Percentiles rank a stretch among this genome's conserved stretches.
These are phyloP conservation scores for Moelleriella libera DNA, from an alignment of 2,329 filamentous ascomycete species.

Conservation along the genomic window DNA sequence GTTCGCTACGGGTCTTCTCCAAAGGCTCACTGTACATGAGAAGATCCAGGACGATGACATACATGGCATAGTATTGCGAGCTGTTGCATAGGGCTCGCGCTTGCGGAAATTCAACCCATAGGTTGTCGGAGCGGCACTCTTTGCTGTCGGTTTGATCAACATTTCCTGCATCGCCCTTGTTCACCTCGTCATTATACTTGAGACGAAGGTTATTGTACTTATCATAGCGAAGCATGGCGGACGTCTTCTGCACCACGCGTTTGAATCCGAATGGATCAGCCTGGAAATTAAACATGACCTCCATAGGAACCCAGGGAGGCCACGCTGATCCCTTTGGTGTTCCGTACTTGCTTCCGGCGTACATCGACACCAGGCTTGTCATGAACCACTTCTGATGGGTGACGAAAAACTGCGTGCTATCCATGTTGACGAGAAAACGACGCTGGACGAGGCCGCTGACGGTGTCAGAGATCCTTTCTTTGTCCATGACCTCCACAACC, in stretches of 20 bases:
- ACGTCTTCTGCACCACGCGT: constrained; percentile 91
- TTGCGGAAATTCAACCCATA: constrained; percentile 94
- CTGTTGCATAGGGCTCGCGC: constrained; percentile 94
- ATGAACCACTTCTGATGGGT: constrained; percentile 85
- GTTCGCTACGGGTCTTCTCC: constrained; percentile 92
- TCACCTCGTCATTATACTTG: constrained; percentile 93
- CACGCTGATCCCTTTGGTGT: constrained; percentile 72
- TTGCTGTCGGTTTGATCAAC: constrained; percentile 22
- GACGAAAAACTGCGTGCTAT: constrained; percentile 96
- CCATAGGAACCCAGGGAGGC: constrained; percentile 97
- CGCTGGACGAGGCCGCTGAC: constrained; percentile 93
- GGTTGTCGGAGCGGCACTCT: constrained; percentile 81
- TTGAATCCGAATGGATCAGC: constrained; percentile 95
- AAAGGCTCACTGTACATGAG: constrained; percentile 91
- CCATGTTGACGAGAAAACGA: constrained; percentile 88
- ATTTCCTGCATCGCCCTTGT: constrained; percentile 40
- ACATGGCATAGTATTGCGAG: constrained; percentile 92
- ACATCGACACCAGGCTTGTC: constrained; percentile 75
- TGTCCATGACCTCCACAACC: constrained; percentile 96
- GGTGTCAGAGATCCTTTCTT: constrained; percentile 77
- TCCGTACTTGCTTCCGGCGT: constrained; percentile 88
- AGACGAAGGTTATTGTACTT: constrained; percentile 95
- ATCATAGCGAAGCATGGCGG: constrained; percentile 85
- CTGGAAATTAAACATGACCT: constrained; percentile 96
- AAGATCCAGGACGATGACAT: constrained; percentile 92